These are phyloP conservation scores for Termitomyces sp. DNA, from an alignment of 768 basidiomycete genomes.

Conservation along the genomic window DNA sequence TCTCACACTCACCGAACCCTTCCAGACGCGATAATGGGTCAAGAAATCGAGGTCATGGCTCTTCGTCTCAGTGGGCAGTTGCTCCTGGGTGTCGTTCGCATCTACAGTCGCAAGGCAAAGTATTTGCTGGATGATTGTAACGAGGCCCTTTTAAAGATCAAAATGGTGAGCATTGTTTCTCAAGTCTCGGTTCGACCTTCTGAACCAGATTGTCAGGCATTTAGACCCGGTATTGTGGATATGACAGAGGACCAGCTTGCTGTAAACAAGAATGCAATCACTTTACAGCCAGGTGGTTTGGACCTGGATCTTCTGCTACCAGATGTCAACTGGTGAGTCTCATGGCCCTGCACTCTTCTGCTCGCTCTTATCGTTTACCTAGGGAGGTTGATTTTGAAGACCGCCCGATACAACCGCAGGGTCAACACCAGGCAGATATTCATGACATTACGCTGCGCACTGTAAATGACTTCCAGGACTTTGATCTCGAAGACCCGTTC, in stretches of 20 bases:
- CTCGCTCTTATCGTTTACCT: conserved; percentile 8
- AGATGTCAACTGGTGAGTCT: conserved; percentile 70
- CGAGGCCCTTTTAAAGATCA: conserved; percentile 91
- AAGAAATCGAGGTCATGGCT: conserved; percentile 90
- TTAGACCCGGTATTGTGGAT: conserved; percentile 92
- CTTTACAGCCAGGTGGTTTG: conserved; percentile 69
- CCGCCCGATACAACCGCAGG: conserved; percentile 55
- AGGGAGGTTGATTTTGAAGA: conserved; percentile 83
- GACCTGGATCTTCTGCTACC: conserved; percentile 79
- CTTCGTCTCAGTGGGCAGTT: conserved; percentile 95
- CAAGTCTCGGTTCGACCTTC: not conserved
- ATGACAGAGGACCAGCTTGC: conserved; percentile 92
- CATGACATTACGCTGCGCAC: conserved; percentile 87
- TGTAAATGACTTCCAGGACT: conserved; percentile 63
- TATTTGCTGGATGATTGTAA: conserved; percentile 98
- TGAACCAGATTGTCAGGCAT: conserved; percentile 51
- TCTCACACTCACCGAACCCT: not conserved
- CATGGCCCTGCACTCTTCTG: not conserved
- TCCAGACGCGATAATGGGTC: conserved; percentile 86
- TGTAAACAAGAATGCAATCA: conserved; percentile 85
- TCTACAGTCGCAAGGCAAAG: conserved; percentile 97
- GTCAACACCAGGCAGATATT: conserved; percentile 77
- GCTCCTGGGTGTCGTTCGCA: conserved; percentile 92
- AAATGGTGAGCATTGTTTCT: conserved; percentile 60
- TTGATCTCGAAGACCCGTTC: conserved; percentile 69